Evolutionary conservation across 352 stramenopile genomes (phyloP), one percentile per base, ranked within the genome.

Genomic region (Thalassiosira livingstoniorum): DNA sequence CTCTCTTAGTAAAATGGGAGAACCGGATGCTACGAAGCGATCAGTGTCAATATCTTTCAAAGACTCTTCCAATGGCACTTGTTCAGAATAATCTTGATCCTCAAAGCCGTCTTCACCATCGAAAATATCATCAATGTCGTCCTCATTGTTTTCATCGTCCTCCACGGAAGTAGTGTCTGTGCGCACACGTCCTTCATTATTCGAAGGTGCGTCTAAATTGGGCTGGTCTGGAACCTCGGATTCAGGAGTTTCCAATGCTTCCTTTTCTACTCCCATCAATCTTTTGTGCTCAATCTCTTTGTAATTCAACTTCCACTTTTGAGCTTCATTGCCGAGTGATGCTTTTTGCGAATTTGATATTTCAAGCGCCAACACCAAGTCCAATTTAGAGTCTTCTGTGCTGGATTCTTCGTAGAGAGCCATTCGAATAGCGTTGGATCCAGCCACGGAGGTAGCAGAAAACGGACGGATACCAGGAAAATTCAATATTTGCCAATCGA

Each of bases 381-480:
- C 25, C 21, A 64, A 72, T 32, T 77, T 35, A 10, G 58, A 2
- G 35, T 65, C 66, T 5, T 67, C 63, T 77, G 67, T 27, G 58
- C 57, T 51, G 31, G 45, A 27, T 75, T 82, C 62, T 78, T 76
- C 27, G 58, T 93, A 95, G n/a, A 94, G 75, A 1, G 72, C 85
- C 45, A 94, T 60, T 45, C 82, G 87, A 23, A 95, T 85, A 0
- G 75, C 66, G 69, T 95, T 87, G 21, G 70, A 75, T 13, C 87
- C 87, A 11, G 87, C 65, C 64, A 94, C 75, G 43, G 70, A 86
- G 13, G 63, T 84, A 21, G 91, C 73, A 29, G 73, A 83, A 83
- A 95, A 94, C 0, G 89, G 87, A 58, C 85, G 75, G 61, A 95
- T 90, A 0, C 87, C 91, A 23, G 91, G 91, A 67, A 95, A 80